phyloP scores from a whole-genome alignment of 768 basidiomycete species.

The Russula vinacea region DNA sequence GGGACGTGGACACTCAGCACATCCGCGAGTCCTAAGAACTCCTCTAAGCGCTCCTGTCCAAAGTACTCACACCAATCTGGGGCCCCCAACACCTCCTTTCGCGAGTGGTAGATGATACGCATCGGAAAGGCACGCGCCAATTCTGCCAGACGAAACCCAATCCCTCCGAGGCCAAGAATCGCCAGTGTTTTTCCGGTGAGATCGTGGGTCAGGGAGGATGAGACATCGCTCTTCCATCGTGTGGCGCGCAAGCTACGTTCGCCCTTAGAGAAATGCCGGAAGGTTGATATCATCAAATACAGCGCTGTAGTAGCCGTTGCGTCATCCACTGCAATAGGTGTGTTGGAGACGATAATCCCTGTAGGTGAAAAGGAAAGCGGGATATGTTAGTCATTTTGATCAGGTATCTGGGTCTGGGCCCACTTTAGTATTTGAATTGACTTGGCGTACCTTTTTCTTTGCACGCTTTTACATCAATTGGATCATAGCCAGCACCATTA shows the following conservation, averaged over 20 bases:
- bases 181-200: constrained; percentile 65
- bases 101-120: constrained; percentile 80
- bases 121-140: constrained; percentile 81
- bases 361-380: not conserved
- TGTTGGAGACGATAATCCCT: constrained; percentile 84
- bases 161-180: constrained; percentile 75
- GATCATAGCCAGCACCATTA: constrained; percentile 92
- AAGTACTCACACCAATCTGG: constrained; percentile 79
- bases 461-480: constrained; percentile 74
- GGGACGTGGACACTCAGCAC: constrained; percentile 87
- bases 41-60: constrained; percentile 51
- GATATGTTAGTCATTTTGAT: not conserved
- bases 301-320: constrained; percentile 87
- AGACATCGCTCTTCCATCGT: constrained; percentile 58
- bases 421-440: not conserved
- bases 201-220: constrained; percentile 54
- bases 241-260: constrained; percentile 55
- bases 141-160: constrained; percentile 66
- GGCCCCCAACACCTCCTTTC: constrained; percentile 53
- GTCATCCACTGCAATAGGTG: constrained; percentile 86
- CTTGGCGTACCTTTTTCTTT: constrained; percentile 56
- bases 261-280: constrained; percentile 67
- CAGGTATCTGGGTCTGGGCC: not conserved
- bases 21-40: constrained; percentile 68
- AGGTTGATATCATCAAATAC: constrained; percentile 73